Conservation (phyloP, 75 land plant genomes). For the Pinus tabuliformis region DNA sequence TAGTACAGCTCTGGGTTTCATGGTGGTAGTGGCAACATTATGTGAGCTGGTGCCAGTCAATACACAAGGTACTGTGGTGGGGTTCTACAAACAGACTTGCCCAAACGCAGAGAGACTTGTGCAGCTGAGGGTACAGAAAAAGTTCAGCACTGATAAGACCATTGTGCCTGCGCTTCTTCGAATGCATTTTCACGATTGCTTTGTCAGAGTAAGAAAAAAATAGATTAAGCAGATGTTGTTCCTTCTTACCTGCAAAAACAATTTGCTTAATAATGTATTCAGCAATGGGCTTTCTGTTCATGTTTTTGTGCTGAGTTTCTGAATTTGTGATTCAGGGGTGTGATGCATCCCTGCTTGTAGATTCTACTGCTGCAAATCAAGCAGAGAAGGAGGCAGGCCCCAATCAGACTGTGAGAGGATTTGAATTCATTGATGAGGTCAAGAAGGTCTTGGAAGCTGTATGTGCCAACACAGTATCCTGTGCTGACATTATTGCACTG, state of each 20-base stretch:
- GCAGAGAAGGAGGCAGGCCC: conserved; percentile 27
- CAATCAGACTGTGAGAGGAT: conserved; percentile 18
- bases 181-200: conserved; percentile 40
- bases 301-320: too few relatives aligned
- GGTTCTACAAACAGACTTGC: conserved; percentile 32
- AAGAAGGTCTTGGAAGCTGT: conserved; percentile 21
- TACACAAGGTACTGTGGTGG: conserved; percentile 19
- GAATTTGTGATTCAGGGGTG: conserved; percentile 13
- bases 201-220: conserved; percentile 24
- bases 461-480: conserved; percentile 22
- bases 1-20: too few relatives aligned
- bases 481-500: conserved; percentile 23
- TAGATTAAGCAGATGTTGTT: background rate
- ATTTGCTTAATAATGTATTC: too few relatives aligned
- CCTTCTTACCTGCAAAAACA: background rate
- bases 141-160: conserved; percentile 16
- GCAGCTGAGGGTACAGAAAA: conserved; percentile 12
- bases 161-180: conserved; percentile 37
- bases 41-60: too few relatives aligned
- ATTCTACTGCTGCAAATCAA: conserved; percentile 4
- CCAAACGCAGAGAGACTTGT: conserved; percentile 25
- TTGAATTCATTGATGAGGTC: conserved; percentile 17
- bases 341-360: conserved; percentile 20
- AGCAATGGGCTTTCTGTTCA: too few relatives aligned
- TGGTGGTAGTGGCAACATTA: too few relatives aligned